Conservation (phyloP, 805 yeast genomes). For the Pichia phayaonensis region DNA sequence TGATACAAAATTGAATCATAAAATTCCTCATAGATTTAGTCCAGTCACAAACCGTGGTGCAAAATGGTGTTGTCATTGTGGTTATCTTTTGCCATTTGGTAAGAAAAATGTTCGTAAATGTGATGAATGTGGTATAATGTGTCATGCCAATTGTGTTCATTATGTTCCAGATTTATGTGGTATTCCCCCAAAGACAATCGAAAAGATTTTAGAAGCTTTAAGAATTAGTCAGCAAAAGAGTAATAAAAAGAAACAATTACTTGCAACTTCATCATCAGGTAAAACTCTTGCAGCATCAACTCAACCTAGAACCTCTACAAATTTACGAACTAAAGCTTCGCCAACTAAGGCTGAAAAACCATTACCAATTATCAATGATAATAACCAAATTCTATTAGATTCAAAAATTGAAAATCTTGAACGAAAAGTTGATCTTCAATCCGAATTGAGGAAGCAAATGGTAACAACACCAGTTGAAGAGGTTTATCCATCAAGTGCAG, state of each 20-base stretch:
- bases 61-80: constrained; percentile 99
- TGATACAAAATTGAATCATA: constrained; percentile 81
- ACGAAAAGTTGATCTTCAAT: background rate
- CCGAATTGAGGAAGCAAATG: background rate
- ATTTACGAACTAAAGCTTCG: too few species aligned
- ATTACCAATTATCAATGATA: background rate
- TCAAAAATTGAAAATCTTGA: background rate
- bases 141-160: constrained; percentile 88
- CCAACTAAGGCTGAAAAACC: background rate
- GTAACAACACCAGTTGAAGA: background rate
- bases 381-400: background rate
- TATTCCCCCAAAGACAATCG: constrained; percentile 96
- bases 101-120: constrained; percentile 88
- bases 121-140: constrained; percentile 88
- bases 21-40: constrained; percentile 94
- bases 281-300: background rate
- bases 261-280: background rate
- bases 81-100: constrained; percentile 93
- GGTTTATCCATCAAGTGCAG: constrained; percentile 21
- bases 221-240: constrained; percentile 4
- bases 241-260: background rate
- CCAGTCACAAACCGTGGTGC: constrained; percentile 91
- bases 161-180: constrained; percentile 98
- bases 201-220: constrained; percentile 77
- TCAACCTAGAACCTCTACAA: background rate